Evolutionary conservation across 1,139 yeast genomes (phyloP).

Genomic region (Petasospora fabianii): DNA sequence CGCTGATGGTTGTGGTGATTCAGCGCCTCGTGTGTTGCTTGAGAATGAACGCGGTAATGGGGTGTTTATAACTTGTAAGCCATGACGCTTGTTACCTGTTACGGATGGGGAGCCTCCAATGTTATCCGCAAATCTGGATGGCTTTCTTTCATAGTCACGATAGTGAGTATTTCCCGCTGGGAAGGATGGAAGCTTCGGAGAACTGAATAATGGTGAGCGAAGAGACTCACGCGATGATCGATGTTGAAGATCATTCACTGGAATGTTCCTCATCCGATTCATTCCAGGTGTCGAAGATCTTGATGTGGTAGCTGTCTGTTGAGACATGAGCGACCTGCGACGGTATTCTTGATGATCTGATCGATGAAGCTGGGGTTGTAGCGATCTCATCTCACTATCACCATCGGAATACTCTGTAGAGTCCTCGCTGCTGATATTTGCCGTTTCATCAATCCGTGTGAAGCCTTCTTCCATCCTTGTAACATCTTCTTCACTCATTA

Average conservation of each 20-base stretch:
- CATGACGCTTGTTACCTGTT: conserved; percentile 3
- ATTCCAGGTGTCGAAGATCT: neutral
- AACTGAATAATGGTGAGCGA: conserved; percentile 11
- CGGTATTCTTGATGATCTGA: neutral
- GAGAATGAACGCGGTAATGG: conserved; percentile 23
- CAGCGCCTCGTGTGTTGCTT: neutral
- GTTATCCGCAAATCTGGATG: neutral
- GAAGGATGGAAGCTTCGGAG: conserved; percentile 15
- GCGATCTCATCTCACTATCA: conserved; percentile 3
- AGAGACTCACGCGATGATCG: conserved; percentile 11
- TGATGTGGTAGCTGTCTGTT: neutral
- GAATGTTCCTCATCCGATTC: neutral
- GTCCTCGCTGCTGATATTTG: conserved; percentile 2
- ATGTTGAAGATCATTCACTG: neutral
- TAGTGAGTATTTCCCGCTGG: conserved; percentile 1
- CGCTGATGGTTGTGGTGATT: neutral
- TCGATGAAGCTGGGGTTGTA: neutral
- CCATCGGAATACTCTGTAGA: conserved; percentile 22
- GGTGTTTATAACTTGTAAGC: conserved; percentile 16
- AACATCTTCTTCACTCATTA: conserved; percentile 25
- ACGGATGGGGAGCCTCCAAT: neutral
- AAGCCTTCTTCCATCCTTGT: conserved; percentile 11
- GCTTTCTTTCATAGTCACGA: neutral
- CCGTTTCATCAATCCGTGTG: conserved; percentile 5
- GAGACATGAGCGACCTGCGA: conserved; percentile 2